phyloP scores from a whole-genome alignment of 2,329 filamentous ascomycete genomes.

The Aspergillus hortae region DNA sequence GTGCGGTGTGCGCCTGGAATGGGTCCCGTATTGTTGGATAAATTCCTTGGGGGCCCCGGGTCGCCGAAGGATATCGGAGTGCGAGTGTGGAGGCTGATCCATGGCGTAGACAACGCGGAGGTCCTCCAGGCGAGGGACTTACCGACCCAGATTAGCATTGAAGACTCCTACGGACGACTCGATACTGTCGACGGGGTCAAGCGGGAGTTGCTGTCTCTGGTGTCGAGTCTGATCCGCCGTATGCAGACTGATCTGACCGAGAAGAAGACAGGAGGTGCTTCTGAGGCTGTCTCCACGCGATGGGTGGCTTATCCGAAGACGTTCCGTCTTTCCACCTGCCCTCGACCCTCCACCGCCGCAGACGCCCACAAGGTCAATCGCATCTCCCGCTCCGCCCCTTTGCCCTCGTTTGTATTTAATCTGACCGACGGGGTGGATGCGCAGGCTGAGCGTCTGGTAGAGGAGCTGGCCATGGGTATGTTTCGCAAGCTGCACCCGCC shows the following conservation, averaged over 20 bases:
- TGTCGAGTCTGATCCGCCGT: conserved; percentile 67
- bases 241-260: conserved; percentile 75
- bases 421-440: conserved; percentile 55
- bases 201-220: conserved; percentile 66
- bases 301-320: conserved; percentile 84
- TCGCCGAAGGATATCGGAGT: conserved; percentile 67
- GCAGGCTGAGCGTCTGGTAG: conserved; percentile 65
- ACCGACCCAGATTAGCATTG: conserved; percentile 87
- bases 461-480: conserved; percentile 65
- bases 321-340: conserved; percentile 73
- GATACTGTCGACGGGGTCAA: conserved; percentile 61
- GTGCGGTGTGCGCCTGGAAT: conserved; percentile 63
- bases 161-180: conserved; percentile 80
- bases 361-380: conserved; percentile 62
- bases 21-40: conserved; percentile 62
- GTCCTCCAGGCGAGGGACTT: conserved; percentile 69
- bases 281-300: conserved; percentile 15
- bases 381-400: conserved; percentile 68
- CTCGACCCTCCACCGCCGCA: conserved; percentile 53
- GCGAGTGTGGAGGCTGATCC: conserved; percentile 72
- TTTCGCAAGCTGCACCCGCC: conserved; percentile 72
- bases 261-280: conserved; percentile 35
- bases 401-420: conserved; percentile 72
- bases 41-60: conserved; percentile 66
- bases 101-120: conserved; percentile 73